Conservation (phyloP, 805 yeast genomes). For the Saccharomycopsis fermentans region DNA sequence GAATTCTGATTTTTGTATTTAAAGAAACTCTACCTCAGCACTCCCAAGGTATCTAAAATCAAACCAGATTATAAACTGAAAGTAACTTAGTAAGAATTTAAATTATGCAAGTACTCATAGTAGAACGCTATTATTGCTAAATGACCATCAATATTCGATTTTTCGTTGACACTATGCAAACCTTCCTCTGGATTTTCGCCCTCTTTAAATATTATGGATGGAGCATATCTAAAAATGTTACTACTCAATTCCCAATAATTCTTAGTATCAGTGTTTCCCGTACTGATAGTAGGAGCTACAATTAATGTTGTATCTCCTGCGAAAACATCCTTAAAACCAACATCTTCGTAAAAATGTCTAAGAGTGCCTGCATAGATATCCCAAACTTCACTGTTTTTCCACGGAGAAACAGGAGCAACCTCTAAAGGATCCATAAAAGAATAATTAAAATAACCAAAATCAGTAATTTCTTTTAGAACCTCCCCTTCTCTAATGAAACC, state of each 20-base stretch:
- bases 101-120: constrained; percentile 40
- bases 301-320: constrained; percentile 24
- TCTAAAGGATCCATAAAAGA: constrained; percentile 27
- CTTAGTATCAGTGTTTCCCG: constrained; percentile 65
- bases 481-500: constrained; percentile 36
- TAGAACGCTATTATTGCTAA: constrained; percentile 47
- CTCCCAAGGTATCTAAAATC: no score
- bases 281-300: constrained; percentile 47
- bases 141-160: constrained; percentile 44
- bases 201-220: constrained; percentile 27
- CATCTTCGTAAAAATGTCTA: constrained; percentile 52
- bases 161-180: constrained; percentile 57
- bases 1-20: no score
- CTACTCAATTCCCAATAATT: constrained; percentile 53
- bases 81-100: constrained; percentile 22
- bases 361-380: constrained; percentile 49
- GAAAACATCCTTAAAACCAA: constrained; percentile 31
- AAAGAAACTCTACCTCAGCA: no score
- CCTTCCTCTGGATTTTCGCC: constrained; percentile 21
- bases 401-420: constrained; percentile 48
- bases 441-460: constrained; percentile 36
- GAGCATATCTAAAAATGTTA: constrained; percentile 52
- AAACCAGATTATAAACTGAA: no score
- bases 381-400: constrained; percentile 37
- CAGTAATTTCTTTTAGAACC: constrained; percentile 22